Percentiles rank a stretch among this genome's conserved stretches.
Conservation (phyloP, 768 basidiomycete genomes). For the Artomyces pyxidatus region DNA sequence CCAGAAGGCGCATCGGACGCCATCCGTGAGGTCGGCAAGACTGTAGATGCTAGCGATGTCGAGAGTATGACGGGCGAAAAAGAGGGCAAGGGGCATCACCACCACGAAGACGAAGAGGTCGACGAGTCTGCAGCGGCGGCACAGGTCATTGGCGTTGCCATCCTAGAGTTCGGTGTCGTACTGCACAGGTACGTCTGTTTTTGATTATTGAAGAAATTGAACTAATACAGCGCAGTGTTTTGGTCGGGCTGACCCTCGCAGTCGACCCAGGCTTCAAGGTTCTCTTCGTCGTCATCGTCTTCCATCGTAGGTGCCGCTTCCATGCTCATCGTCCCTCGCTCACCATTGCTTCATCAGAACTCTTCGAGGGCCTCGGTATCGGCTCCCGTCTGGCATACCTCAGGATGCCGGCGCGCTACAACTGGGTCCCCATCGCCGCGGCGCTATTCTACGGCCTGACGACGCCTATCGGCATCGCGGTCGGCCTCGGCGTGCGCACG, state of each 20-base stretch:
- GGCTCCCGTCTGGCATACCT: constrained; percentile 85
- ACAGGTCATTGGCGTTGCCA: constrained; percentile 80
- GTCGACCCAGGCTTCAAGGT: constrained; percentile 74
- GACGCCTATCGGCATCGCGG: constrained; percentile 85
- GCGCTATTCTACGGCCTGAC: constrained; percentile 66
- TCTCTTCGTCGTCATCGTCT: constrained; percentile 84
- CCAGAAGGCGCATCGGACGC: constrained; percentile 36
- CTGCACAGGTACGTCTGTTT: constrained; percentile 74
- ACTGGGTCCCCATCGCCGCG: constrained; percentile 48
- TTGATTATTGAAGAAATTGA: not conserved
- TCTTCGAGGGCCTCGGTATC: constrained; percentile 90
- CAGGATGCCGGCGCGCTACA: constrained; percentile 44
- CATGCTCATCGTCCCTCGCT: not conserved
- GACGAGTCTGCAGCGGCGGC: constrained; percentile 38
- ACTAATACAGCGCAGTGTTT: constrained; percentile 41
- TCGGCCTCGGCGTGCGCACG: constrained; percentile 64
- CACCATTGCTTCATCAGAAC: constrained; percentile 44
- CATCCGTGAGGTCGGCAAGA: not conserved
- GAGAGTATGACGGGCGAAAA: constrained; percentile 3
- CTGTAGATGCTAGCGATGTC: not conserved
- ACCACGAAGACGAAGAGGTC: constrained; percentile 15
- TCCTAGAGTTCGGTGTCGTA: constrained; percentile 90
- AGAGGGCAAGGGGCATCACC: constrained; percentile 1
- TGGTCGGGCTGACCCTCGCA: constrained; percentile 90
- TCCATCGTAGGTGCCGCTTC: constrained; percentile 65